Evolutionary conservation across 108 stramenopile species (phyloP).

Genomic region (Cyclotella sp.): DNA sequence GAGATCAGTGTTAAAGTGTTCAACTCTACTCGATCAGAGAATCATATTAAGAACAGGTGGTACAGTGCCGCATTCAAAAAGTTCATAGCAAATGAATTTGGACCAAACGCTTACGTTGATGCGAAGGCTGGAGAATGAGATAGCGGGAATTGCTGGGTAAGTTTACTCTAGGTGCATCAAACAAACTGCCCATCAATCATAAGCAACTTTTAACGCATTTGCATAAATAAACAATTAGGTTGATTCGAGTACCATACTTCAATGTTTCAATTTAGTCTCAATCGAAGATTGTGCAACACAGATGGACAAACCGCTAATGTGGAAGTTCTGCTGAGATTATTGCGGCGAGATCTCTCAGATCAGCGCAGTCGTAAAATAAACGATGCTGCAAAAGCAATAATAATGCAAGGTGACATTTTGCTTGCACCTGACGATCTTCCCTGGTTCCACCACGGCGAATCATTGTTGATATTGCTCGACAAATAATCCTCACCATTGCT

Average conservation of each 20-base stretch:
- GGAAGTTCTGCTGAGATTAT: no score
- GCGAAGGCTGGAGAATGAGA: conserved; percentile 3
- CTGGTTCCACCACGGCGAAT: conserved; percentile 10
- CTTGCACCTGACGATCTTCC: neutral
- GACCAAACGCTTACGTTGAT: conserved; percentile 41
- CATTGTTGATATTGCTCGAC: neutral
- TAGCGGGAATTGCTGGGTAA: neutral
- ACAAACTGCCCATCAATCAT: no score
- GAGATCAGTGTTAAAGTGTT: conserved; percentile 89
- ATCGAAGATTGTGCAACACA: no score
- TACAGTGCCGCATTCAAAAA: conserved; percentile 84
- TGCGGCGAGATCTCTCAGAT: no score
- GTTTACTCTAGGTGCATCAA: neutral
- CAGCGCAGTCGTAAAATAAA: neutral
- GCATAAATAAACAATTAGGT: no score
- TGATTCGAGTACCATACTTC: no score
- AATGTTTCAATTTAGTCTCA: no score
- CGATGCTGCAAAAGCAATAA: neutral
- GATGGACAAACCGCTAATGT: no score
- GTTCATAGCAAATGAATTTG: conserved; percentile 49
- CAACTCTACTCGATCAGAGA: conserved; percentile 78
- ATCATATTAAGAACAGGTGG: conserved; percentile 94
- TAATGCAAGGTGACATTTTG: neutral
- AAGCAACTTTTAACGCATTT: no score
- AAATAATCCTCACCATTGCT: conserved; percentile 2